Percentiles rank a stretch among this genome's conserved stretches.
These are phyloP conservation scores for Venturia pyrina DNA, from an alignment of 2,329 filamentous ascomycete species.

Conservation along the genomic window DNA sequence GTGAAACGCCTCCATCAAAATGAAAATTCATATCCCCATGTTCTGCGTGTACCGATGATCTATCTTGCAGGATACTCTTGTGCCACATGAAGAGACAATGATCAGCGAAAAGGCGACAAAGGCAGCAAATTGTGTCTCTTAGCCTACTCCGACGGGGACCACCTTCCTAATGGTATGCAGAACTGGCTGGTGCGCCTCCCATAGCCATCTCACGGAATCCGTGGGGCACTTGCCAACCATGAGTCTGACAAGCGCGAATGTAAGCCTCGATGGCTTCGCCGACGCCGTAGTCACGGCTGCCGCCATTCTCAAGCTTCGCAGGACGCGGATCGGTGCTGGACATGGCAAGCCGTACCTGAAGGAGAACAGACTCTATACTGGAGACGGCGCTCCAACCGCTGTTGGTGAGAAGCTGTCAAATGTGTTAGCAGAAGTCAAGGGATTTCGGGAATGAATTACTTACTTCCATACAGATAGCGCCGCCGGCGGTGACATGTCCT, in stretches of 20 bases:
- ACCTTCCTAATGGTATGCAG: background rate
- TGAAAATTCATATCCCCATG: background rate
- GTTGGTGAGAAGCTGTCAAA: conserved; percentile 59
- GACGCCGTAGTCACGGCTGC: conserved; percentile 49
- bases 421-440: conserved; percentile 10
- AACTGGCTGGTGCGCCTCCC: conserved; percentile 1
- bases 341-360: conserved; percentile 73
- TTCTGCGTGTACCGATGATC: background rate
- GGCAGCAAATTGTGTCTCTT: background rate
- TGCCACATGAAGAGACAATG: background rate
- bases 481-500: conserved; percentile 75
- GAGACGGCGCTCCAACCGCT: conserved; percentile 68
- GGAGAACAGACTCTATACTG: conserved; percentile 66
- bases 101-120: background rate
- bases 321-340: conserved; percentile 57
- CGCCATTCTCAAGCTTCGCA: conserved; percentile 49
- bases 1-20: background rate
- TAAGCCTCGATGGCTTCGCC: conserved; percentile 67
- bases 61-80: background rate
- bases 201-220: conserved; percentile 40
- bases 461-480: conserved; percentile 67
- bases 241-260: conserved; percentile 52
- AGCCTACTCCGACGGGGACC: background rate
- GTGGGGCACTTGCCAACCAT: conserved; percentile 64
- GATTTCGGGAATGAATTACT: conserved; percentile 9